phyloP scores from a whole-genome alignment of 2,329 filamentous ascomycete species.

The Rhexocercosporidium sp. region DNA sequence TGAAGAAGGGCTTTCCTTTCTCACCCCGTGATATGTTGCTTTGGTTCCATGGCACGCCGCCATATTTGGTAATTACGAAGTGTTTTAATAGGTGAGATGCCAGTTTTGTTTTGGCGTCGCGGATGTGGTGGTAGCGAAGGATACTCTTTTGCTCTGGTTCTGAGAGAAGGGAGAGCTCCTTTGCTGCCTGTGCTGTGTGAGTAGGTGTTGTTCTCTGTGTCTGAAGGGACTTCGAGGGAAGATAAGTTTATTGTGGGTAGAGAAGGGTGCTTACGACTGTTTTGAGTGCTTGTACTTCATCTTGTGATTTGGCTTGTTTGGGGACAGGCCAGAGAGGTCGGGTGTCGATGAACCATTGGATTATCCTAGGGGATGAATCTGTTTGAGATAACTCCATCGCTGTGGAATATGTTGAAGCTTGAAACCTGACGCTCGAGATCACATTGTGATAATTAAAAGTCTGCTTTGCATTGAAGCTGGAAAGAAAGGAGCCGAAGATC shows the following conservation, averaged over 20 bases:
- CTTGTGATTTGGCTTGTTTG: constrained; percentile 43
- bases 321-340: constrained; percentile 57
- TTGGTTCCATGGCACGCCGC: constrained; percentile 63
- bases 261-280: constrained; percentile 33
- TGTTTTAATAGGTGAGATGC: constrained; percentile 77
- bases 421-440: not conserved
- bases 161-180: constrained; percentile 57
- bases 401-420: not conserved
- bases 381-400: not conserved
- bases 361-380: constrained; percentile 43
- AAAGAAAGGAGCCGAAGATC: not conserved
- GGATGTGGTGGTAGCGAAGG: constrained; percentile 66
- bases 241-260: not conserved
- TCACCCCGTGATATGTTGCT: constrained; percentile 61
- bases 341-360: constrained; percentile 69
- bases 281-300: constrained; percentile 45
- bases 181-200: constrained; percentile 50
- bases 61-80: constrained; percentile 64
- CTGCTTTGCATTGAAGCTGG: not conserved
- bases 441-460: not conserved
- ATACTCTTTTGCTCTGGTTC: constrained; percentile 61
- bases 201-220: not conserved
- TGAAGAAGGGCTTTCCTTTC: constrained; percentile 51
- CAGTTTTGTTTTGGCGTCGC: constrained; percentile 77
- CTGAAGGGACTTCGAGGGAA: too few species aligned